A percentile compares a stretch with the other conserved stretches of the same genome.
phyloP scores from a whole-genome alignment of 768 basidiomycete species.

The Mrakia blollopis region DNA sequence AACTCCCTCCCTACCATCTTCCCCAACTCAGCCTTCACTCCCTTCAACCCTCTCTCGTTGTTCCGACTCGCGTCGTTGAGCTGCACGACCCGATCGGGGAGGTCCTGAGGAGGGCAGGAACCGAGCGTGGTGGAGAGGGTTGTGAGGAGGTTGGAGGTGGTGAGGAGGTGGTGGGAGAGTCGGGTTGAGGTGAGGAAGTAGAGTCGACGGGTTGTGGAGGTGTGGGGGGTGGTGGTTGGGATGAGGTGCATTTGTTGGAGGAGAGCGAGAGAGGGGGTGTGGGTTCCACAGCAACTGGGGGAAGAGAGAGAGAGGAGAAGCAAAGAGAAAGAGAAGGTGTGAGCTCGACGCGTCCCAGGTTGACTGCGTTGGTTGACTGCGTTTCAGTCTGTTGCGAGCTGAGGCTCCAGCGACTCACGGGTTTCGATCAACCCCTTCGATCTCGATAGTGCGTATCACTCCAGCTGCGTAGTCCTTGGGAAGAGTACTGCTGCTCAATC shows the following conservation, averaged over 20 bases:
- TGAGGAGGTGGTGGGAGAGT: constrained; percentile 58
- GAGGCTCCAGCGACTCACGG: too few species aligned
- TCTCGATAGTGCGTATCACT: constrained; percentile 66
- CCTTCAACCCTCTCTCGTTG: not conserved
- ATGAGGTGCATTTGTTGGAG: constrained; percentile 64
- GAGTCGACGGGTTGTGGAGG: constrained; percentile 58
- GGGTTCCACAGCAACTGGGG: constrained; percentile 72
- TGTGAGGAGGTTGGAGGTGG: constrained; percentile 56
- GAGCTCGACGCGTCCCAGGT: not conserved
- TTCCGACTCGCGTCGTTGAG: constrained; percentile 34
- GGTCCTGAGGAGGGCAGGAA: constrained; percentile 53
- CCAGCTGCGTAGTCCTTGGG: constrained; percentile 46
- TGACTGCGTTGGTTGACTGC: too few species aligned
- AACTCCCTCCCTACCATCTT: constrained; percentile 1
- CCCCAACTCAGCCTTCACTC: constrained; percentile 21
- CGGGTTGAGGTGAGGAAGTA: constrained; percentile 81
- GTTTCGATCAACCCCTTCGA: constrained; percentile 74
- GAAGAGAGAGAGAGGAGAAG: constrained; percentile 27
- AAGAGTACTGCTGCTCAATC: constrained; percentile 50
- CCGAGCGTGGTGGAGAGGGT: constrained; percentile 59
- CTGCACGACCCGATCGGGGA: constrained; percentile 59
- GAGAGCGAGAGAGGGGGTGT: constrained; percentile 61
- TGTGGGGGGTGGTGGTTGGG: constrained; percentile 47
- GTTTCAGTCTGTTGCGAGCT: too few species aligned
- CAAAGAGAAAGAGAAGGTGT: not conserved